A percentile compares a stretch with the other conserved stretches of the same genome.
Evolutionary conservation across 2,329 filamentous ascomycete genomes (phyloP).

Genomic region (Sarocladiaceae sp.): DNA sequence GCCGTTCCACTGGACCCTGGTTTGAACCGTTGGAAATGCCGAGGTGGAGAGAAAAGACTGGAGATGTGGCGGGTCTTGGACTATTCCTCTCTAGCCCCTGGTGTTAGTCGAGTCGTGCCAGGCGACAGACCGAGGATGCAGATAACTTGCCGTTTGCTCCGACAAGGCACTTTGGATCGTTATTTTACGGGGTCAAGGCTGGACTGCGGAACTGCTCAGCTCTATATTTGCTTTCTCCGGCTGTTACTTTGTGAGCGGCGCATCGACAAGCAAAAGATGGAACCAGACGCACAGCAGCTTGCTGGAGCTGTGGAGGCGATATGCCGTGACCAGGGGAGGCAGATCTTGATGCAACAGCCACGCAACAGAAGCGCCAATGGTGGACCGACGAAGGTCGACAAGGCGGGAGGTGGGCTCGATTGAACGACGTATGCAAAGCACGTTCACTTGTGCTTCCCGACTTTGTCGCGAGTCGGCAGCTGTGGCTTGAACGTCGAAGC

Average conservation of each 20-base stretch:
- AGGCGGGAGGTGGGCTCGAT: too few species aligned
- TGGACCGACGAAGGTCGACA: neutral
- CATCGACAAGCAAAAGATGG: neutral
- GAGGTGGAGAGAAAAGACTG: conserved; percentile 9
- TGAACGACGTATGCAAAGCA: too few species aligned
- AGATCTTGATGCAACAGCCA: neutral
- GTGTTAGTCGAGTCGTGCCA: conserved; percentile 1
- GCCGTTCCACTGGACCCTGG: neutral
- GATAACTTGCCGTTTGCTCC: too few species aligned
- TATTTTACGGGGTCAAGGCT: too few species aligned
- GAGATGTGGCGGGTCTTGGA: neutral
- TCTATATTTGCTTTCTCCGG: too few species aligned
- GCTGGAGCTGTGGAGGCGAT: conserved; percentile 2
- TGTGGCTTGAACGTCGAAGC: neutral
- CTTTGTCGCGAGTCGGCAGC: too few species aligned
- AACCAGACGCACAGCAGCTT: conserved; percentile 1
- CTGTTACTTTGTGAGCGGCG: too few species aligned
- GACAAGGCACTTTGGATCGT: too few species aligned
- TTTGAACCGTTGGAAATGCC: neutral
- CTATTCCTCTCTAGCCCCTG: neutral
- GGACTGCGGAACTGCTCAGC: too few species aligned
- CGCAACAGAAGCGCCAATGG: neutral
- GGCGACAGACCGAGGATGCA: too few species aligned
- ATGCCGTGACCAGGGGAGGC: conserved; percentile 2
- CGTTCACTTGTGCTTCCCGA: conserved; percentile 1